Evolutionary conservation across 129 eudicot species (phyloP).

Genomic region (Pittosporum tobira): DNA sequence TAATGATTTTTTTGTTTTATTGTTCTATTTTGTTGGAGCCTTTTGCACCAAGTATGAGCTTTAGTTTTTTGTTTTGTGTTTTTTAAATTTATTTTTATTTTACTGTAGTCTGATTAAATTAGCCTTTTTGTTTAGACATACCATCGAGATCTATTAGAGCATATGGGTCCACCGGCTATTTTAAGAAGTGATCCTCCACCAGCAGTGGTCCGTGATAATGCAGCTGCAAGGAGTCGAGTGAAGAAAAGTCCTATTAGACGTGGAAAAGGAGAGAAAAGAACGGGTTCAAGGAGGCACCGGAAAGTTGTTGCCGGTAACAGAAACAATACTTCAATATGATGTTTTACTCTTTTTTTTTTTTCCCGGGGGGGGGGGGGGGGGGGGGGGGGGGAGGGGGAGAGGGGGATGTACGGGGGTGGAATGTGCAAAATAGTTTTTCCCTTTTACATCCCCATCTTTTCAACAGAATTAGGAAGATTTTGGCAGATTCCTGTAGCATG

Average conservation of each 20-base stretch:
- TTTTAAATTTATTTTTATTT: too few relatives aligned
- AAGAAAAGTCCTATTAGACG: conserved; percentile 2
- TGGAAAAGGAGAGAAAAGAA: conserved; percentile 5
- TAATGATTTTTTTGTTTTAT: too few relatives aligned
- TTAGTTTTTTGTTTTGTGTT: too few relatives aligned
- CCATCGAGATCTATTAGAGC: conserved; percentile 72
- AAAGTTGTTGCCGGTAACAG: conserved; percentile 4
- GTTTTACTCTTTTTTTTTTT: not conserved
- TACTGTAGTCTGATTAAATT: too few relatives aligned
- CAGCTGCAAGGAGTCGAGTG: not conserved
- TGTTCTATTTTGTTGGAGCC: too few relatives aligned
- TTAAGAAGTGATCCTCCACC: conserved; percentile 3
- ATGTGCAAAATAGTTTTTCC: conserved; percentile 7
- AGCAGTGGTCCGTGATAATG: not conserved
- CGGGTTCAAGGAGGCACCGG: conserved; percentile 5
- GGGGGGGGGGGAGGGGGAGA: too few relatives aligned
- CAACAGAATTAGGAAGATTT: not conserved
- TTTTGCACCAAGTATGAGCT: too few relatives aligned
- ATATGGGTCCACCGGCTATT: conserved; percentile 47
- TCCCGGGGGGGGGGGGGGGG: too few relatives aligned
- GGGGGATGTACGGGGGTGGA: too few relatives aligned
- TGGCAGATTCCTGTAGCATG: conserved; percentile 1
- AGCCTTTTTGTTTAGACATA: conserved; percentile 48
- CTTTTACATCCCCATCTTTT: not conserved
- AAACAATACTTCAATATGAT: conserved; percentile 5